phyloP scores from a whole-genome alignment of 768 basidiomycete species.

The Suillus cothurnatus region DNA sequence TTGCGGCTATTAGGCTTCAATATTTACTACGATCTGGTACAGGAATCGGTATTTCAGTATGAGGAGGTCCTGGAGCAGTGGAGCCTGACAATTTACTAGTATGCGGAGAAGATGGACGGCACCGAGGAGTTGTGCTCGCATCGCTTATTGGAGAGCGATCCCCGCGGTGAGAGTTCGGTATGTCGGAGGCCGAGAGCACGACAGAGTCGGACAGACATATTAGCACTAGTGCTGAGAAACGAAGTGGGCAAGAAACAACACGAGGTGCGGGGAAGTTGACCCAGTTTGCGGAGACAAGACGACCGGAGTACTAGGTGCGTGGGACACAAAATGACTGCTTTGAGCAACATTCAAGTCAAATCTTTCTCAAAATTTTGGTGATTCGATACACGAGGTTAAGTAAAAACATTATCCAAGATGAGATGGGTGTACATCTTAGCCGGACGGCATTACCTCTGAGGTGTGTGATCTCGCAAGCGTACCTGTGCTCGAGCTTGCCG shows the following conservation, averaged over 20 bases:
- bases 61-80: background rate
- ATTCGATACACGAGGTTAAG: background rate
- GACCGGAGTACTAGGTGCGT: slow-evolving; percentile 3
- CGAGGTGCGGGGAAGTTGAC: slow-evolving; percentile 5
- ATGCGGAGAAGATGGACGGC: background rate
- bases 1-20: background rate
- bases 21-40: background rate
- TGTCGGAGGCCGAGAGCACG: background rate
- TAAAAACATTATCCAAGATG: background rate
- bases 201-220: background rate
- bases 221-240: slow-evolving; percentile 5
- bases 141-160: background rate
- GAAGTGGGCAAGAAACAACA: background rate
- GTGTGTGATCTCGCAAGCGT: slow-evolving; percentile 16
- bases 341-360: background rate
- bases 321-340: background rate
- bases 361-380: background rate
- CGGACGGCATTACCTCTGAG: slow-evolving; percentile 4
- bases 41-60: no score
- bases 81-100: background rate
- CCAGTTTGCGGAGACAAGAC: background rate
- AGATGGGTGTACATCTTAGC: background rate
- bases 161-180: slow-evolving; percentile 1
- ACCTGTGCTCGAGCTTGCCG: slow-evolving; percentile 12
- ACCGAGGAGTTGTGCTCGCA: background rate